phyloP scores from a whole-genome alignment of 805 yeast species.

The Hanseniaspora singularis region DNA sequence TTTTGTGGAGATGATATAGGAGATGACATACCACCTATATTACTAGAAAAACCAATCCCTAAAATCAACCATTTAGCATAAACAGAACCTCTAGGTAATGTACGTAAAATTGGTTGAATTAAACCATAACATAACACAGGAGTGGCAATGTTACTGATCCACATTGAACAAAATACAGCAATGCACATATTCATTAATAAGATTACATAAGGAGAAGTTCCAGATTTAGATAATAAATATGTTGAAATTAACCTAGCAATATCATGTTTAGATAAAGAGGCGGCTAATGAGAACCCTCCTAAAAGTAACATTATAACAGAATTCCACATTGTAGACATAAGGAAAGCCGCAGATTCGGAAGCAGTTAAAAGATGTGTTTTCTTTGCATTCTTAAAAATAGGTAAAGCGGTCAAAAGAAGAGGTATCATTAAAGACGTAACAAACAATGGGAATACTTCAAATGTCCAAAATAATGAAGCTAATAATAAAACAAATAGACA shows the following conservation, averaged over 20 bases:
- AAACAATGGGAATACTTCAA: slow-evolving; percentile 84
- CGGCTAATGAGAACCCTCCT: slow-evolving; percentile 93
- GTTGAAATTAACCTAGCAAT: slow-evolving; percentile 80
- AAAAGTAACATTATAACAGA: slow-evolving; percentile 78
- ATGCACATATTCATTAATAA: slow-evolving; percentile 74
- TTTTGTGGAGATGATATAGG: slow-evolving; percentile 97
- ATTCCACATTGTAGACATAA: slow-evolving; percentile 86
- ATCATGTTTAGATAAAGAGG: slow-evolving; percentile 82
- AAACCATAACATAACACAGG: slow-evolving; percentile 88
- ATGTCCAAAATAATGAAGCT: slow-evolving; percentile 87
- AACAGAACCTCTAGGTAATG: slow-evolving; percentile 63
- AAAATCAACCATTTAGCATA: slow-evolving; percentile 75
- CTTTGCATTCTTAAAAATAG: slow-evolving; percentile 50
- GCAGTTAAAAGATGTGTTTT: slow-evolving; percentile 45
- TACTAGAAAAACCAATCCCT: slow-evolving; percentile 87
- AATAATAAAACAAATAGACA: slow-evolving; percentile 75
- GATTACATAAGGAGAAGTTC: slow-evolving; percentile 70
- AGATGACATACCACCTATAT: slow-evolving; percentile 92
- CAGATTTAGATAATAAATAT: slow-evolving; percentile 66
- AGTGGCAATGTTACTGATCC: slow-evolving; percentile 95
- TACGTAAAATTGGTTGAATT: slow-evolving; percentile 77
- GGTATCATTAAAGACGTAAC: slow-evolving; percentile 82
- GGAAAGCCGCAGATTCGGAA: slow-evolving; percentile 52
- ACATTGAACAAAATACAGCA: slow-evolving; percentile 77
- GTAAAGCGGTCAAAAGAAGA: slow-evolving; percentile 57